Conservation (phyloP, 208 protist genomes). For the Acanthamoeba castellanii region DNA sequence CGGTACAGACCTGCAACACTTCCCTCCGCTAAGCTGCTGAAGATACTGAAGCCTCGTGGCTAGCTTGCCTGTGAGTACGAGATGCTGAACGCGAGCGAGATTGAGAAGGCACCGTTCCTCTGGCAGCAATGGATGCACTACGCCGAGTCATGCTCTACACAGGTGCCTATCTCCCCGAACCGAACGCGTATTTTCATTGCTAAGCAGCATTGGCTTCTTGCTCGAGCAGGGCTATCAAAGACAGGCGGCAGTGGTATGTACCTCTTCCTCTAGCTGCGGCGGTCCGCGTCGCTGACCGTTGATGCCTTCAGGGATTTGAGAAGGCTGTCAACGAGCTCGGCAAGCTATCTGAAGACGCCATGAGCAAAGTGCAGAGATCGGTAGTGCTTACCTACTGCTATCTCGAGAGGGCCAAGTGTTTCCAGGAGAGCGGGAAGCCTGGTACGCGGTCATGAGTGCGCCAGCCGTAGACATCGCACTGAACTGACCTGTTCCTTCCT, state of each 20-base stretch:
- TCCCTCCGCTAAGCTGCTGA: not conserved
- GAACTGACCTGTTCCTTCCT: not conserved
- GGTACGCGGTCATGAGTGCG: not conserved
- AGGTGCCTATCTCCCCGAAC: not conserved
- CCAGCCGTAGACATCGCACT: not conserved
- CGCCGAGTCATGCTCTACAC: not conserved
- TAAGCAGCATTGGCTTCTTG: not conserved
- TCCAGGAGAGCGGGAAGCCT: not conserved
- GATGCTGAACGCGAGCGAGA: not conserved
- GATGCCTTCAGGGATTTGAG: not conserved
- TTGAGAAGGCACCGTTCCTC: not conserved
- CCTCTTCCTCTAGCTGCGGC: no score
- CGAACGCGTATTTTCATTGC: not conserved
- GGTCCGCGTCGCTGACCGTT: not conserved
- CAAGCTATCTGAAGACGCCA: not conserved
- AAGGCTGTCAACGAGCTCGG: not conserved
- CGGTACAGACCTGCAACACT: not conserved
- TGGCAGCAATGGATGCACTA: slow-evolving; percentile 14
- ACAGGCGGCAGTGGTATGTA: not conserved
- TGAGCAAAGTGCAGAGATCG: slow-evolving; percentile 21
- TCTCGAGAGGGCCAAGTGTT: not conserved
- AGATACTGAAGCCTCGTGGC: no score
- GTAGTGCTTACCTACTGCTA: not conserved
- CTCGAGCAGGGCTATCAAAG: not conserved
- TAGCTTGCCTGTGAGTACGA: not conserved